phyloP scores from a whole-genome alignment of 2,329 filamentous ascomycete genomes.

The Pseudogymnoascus sp. region DNA sequence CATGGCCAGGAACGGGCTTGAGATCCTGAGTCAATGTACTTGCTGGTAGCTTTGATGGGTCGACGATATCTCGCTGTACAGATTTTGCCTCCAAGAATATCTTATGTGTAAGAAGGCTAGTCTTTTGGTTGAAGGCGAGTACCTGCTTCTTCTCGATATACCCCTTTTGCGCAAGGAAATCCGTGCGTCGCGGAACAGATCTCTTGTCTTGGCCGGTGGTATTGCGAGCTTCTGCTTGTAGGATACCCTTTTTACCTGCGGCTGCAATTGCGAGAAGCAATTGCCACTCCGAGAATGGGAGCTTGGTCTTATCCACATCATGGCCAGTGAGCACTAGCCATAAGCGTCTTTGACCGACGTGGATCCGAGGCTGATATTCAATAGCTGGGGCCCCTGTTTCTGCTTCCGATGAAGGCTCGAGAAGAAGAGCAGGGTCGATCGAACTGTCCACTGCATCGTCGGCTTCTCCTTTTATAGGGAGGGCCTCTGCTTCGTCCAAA shows the following conservation, averaged over 20 bases:
- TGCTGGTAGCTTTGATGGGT: conserved; percentile 11
- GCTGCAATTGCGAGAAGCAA: conserved; percentile 51
- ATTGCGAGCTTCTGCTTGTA: conserved; percentile 52
- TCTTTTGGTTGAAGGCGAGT: conserved; percentile 51
- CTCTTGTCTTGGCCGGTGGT: conserved; percentile 56
- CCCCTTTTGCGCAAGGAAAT: conserved; percentile 50
- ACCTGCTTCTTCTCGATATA: conserved; percentile 56
- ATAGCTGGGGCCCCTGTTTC: background rate
- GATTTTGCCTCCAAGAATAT: conserved; percentile 34
- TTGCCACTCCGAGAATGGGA: conserved; percentile 53
- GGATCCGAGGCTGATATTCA: conserved; percentile 31
- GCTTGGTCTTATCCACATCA: conserved; percentile 48
- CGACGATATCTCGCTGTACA: conserved; percentile 25
- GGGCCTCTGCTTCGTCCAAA: conserved; percentile 1
- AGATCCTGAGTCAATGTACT: conserved; percentile 37
- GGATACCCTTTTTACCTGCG: conserved; percentile 45
- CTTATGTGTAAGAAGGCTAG: conserved; percentile 55
- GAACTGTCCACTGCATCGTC: background rate
- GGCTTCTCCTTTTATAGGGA: background rate
- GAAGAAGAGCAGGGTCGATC: background rate
- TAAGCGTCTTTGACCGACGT: conserved; percentile 47
- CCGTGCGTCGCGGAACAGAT: conserved; percentile 54
- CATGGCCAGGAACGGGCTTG: conserved; percentile 48
- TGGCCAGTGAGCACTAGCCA: conserved; percentile 56
- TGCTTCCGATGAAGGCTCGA: background rate